A percentile compares a stretch with the other conserved stretches of the same genome.
Evolutionary conservation across 1,284 basidiomycete genomes (phyloP).

Genomic region (Wolfiporia cocos): DNA sequence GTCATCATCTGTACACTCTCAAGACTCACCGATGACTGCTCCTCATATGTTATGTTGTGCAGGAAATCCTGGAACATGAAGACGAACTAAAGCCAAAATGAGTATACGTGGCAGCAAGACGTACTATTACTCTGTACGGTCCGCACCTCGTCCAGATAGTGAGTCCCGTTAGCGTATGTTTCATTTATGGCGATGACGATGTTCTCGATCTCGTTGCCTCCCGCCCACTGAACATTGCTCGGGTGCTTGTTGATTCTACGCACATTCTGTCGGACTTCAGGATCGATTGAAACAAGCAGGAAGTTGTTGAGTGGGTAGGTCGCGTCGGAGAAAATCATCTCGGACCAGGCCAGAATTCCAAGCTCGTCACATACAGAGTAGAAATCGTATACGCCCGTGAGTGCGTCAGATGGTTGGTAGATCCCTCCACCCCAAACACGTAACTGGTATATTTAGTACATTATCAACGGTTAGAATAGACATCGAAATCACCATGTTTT

Average conservation of each 20-base stretch:
- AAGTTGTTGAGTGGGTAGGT: constrained; percentile 52
- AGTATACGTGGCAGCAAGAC: neutral
- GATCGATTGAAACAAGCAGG: constrained; percentile 44
- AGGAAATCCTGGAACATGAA: constrained; percentile 49
- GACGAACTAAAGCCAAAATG: constrained; percentile 32
- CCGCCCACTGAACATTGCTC: constrained; percentile 56
- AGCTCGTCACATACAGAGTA: constrained; percentile 57
- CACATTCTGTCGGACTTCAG: constrained; percentile 56
- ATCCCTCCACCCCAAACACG: constrained; percentile 54
- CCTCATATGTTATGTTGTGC: constrained; percentile 36
- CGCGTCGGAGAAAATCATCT: constrained; percentile 58
- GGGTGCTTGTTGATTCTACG: constrained; percentile 49
- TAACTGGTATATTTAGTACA: constrained; percentile 27
- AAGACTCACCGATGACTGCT: constrained; percentile 41
- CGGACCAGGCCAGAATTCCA: constrained; percentile 60
- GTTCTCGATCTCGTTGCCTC: constrained; percentile 56
- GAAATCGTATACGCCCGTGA: constrained; percentile 49
- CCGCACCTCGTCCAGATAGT: constrained; percentile 44
- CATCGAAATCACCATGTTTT: constrained; percentile 45
- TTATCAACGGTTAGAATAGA: neutral
- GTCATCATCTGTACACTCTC: neutral
- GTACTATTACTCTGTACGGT: neutral
- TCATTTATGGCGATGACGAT: constrained; percentile 38
- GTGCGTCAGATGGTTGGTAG: constrained; percentile 29
- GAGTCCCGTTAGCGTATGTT: constrained; percentile 33